These are phyloP conservation scores for Polyporus arcularius DNA, from an alignment of 768 basidiomycete genomes.

Conservation along the genomic window DNA sequence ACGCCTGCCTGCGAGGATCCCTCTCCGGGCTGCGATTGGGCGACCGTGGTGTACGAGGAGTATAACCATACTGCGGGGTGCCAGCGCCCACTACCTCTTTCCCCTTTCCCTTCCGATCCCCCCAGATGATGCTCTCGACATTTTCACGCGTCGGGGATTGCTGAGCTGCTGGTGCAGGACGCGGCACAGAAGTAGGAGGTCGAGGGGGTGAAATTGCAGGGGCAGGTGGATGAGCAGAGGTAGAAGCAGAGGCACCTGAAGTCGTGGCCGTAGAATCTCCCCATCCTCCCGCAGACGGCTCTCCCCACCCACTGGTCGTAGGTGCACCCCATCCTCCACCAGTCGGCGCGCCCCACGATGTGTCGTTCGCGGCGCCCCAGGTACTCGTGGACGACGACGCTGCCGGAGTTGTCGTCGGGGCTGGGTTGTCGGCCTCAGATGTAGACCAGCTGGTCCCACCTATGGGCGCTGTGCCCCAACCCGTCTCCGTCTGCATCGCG, in stretches of 20 bases:
- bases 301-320: background rate
- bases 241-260: background rate
- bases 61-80: background rate
- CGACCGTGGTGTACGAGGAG: background rate
- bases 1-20: background rate
- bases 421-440: background rate
- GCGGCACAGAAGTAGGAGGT: background rate
- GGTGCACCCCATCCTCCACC: background rate
- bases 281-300: background rate
- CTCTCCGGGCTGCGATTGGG: background rate
- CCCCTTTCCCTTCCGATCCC: background rate
- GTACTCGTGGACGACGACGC: background rate
- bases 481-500: background rate
- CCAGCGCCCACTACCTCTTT: background rate
- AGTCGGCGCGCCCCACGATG: background rate
- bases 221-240: background rate
- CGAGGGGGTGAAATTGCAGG: background rate
- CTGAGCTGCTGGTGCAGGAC: background rate
- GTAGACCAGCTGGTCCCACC: background rate
- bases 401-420: background rate
- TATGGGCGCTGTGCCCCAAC: background rate
- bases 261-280: background rate
- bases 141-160: background rate
- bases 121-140: background rate
- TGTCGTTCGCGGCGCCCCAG: background rate